Conservation (phyloP, 441 rosid species). For the Aquilaria agallochum region DNA sequence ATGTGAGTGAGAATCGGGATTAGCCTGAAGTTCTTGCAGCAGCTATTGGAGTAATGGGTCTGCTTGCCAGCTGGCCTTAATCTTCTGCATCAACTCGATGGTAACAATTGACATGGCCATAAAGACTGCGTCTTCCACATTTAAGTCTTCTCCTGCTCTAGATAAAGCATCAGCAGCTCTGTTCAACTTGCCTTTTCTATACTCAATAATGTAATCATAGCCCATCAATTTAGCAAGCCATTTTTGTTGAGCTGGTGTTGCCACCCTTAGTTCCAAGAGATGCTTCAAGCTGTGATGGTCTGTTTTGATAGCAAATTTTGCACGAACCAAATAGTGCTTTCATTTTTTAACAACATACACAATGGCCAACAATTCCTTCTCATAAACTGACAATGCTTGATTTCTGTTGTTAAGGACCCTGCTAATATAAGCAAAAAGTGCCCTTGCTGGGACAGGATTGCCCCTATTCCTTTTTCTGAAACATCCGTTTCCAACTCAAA, state of each 20-base stretch:
- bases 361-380: slow-evolving; percentile 3
- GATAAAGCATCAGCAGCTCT: slow-evolving; percentile 1
- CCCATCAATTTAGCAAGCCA: background rate
- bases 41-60: background rate
- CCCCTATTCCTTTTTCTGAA: background rate
- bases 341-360: background rate
- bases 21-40: no score
- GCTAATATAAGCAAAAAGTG: background rate
- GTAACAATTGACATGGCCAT: background rate
- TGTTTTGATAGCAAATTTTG: background rate
- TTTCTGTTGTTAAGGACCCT: background rate
- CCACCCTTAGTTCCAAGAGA: background rate
- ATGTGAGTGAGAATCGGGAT: background rate
- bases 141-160: background rate
- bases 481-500: background rate
- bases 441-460: background rate
- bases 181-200: background rate
- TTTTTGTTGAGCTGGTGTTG: background rate
- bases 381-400: background rate
- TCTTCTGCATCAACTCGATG: background rate
- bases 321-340: background rate
- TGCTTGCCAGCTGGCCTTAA: background rate
- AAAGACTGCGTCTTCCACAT: background rate
- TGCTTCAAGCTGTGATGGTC: slow-evolving; percentile 1
- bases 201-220: background rate